These are phyloP conservation scores for Ophiostoma angusticollis DNA, from an alignment of 2,329 filamentous ascomycete species.

Conservation along the genomic window DNA sequence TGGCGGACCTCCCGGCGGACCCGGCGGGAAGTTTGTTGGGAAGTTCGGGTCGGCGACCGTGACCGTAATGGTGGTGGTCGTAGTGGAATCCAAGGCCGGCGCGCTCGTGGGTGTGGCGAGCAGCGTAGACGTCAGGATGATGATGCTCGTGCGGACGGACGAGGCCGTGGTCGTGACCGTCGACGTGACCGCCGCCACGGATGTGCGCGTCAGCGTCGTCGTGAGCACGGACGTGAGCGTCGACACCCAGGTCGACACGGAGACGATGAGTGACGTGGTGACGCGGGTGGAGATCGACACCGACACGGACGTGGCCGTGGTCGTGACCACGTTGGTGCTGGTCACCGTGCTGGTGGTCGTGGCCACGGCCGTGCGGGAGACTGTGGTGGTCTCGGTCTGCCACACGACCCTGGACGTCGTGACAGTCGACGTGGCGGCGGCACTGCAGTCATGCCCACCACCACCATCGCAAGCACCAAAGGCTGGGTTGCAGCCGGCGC, in stretches of 20 bases:
- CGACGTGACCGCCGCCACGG: neutral
- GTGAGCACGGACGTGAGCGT: neutral
- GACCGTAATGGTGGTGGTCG: neutral
- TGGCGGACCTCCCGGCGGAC: too few relatives aligned
- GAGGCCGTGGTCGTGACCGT: neutral
- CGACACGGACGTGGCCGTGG: neutral
- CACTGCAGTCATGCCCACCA: too few relatives aligned
- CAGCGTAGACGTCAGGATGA: neutral
- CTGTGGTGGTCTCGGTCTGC: constrained; percentile 1
- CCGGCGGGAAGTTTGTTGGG: too few relatives aligned
- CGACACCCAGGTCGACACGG: neutral
- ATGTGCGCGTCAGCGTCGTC: neutral
- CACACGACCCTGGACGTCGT: neutral
- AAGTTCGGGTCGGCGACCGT: neutral
- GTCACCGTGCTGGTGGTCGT: constrained; percentile 2
- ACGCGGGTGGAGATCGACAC: neutral
- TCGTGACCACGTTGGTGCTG: too few relatives aligned
- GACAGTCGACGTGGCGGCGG: neutral
- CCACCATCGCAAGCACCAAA: constrained; percentile 1
- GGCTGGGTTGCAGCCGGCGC: constrained; percentile 4
- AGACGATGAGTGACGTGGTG: neutral
- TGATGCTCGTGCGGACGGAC: neutral
- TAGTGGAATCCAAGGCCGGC: too few relatives aligned
- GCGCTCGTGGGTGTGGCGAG: too few relatives aligned
- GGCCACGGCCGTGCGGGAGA: neutral